Evolutionary conservation across 495 filamentous ascomycete genomes (phyloP).

Genomic region (Diplogelasinospora grovesii): DNA sequence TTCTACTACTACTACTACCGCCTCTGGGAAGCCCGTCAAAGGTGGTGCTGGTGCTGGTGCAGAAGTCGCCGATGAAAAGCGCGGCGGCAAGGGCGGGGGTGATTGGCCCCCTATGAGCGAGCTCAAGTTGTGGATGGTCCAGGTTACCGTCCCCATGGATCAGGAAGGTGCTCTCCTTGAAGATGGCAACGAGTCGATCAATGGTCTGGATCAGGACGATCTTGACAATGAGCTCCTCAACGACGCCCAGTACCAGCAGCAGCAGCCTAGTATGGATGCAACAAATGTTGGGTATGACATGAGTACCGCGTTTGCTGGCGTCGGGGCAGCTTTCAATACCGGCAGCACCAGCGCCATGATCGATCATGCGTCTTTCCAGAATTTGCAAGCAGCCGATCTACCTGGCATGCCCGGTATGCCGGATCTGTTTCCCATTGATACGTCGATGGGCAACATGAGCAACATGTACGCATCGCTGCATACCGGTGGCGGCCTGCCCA

Average conservation of each 20-base stretch:
- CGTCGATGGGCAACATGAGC: slow-evolving; percentile 18
- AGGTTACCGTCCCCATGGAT: slow-evolving; percentile 47
- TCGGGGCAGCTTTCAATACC: slow-evolving; percentile 23
- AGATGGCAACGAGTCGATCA: slow-evolving; percentile 23
- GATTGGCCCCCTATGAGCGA: slow-evolving; percentile 75
- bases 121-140: slow-evolving; percentile 76
- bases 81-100: slow-evolving; percentile 79
- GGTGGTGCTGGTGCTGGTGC: slow-evolving; percentile 28
- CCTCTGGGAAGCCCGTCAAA: too few species aligned
- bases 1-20: too few species aligned
- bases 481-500: too few species aligned
- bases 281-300: slow-evolving; percentile 18
- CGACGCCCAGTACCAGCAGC: slow-evolving; percentile 5
- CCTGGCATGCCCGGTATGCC: slow-evolving; percentile 6
- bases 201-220: slow-evolving; percentile 27
- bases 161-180: slow-evolving; percentile 14
- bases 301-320: slow-evolving; percentile 18
- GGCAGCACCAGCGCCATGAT: slow-evolving; percentile 3
- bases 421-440: slow-evolving; percentile 19
- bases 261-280: neutral
- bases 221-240: slow-evolving; percentile 20
- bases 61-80: slow-evolving; percentile 45
- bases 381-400: slow-evolving; percentile 11
- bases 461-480: too few species aligned
- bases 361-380: slow-evolving; percentile 7